Percentiles rank a stretch among this genome's conserved stretches.
phyloP scores from a whole-genome alignment of 352 stramenopile genomes.

The Phytopythium sindhum region DNA sequence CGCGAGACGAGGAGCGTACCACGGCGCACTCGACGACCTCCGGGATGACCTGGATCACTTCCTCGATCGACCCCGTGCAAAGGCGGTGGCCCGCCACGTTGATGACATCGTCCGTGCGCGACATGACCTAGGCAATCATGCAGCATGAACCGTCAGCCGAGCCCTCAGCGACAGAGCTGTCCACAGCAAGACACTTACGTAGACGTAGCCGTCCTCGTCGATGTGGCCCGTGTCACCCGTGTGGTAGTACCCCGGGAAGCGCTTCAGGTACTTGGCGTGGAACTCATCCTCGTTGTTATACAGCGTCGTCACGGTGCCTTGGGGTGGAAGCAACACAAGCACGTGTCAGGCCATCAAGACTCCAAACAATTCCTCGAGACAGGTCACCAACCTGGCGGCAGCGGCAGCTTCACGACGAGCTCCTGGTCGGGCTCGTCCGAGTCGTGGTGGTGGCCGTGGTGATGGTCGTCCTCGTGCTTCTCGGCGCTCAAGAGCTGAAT shows the following conservation, averaged over 20 bases:
- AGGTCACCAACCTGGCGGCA: slow-evolving; percentile 61
- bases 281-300: slow-evolving; percentile 86
- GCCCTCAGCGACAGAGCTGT: neutral
- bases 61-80: slow-evolving; percentile 86
- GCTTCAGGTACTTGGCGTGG: slow-evolving; percentile 75
- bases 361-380: neutral
- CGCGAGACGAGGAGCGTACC: slow-evolving; percentile 21
- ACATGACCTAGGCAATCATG: slow-evolving; percentile 68
- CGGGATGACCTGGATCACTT: slow-evolving; percentile 78
- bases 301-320: slow-evolving; percentile 70
- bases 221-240: slow-evolving; percentile 86
- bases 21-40: slow-evolving; percentile 88
- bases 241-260: slow-evolving; percentile 87
- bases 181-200: slow-evolving; percentile 25
- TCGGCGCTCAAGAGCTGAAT: slow-evolving; percentile 68
- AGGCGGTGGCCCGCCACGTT: slow-evolving; percentile 88
- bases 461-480: slow-evolving; percentile 32
- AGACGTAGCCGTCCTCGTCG: slow-evolving; percentile 90
- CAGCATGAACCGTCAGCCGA: neutral
- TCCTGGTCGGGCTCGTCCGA: slow-evolving; percentile 49
- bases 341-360: slow-evolving; percentile 1
- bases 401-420: slow-evolving; percentile 79
- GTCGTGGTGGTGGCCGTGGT: slow-evolving; percentile 49
- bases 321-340: neutral
- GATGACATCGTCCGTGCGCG: slow-evolving; percentile 89